Evolutionary conservation across 805 yeast genomes (phyloP), one percentile per base, ranked within the genome.

Genomic region (Cyberlindnera euphorbiae): DNA sequence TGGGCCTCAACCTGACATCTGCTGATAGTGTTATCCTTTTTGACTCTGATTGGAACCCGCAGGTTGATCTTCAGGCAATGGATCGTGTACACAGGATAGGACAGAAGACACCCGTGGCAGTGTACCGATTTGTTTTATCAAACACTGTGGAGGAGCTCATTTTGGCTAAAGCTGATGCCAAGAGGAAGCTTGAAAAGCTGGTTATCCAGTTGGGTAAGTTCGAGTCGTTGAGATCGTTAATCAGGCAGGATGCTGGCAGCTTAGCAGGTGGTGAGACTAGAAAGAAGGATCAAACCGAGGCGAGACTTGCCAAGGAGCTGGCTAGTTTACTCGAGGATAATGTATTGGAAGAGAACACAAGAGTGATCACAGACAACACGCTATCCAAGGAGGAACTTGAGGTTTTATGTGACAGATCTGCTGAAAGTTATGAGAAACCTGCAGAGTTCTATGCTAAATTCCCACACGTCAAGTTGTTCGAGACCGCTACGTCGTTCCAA

Each of bases 1-100:
- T 19, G 22, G 98, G 98, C 5, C 76, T 90, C 29, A 90, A 90
- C 53, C 66, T 90, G 37, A 75, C 81, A 0, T 77, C 82, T 0
- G 96, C 97, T 0, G 97, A 93, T 46, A 80, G 95, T 2, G 97
- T 93, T 1, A 75, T 90, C 4, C 51, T 90, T 9, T 89, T 86
- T 55, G 98, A 90, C 52, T 82, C 86, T 38, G 98, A 90, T 55
- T 90, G 97, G 96, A 90, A 90, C 52, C 98, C 97, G 0, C 97
- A 90, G 53, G 93, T 87, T 44, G 97, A 90, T 60, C 64, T 88
- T 33, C 98, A 90, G 57, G 97, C 97, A 0, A 90, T 90, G 77
- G 97, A 89, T 51, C 69, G 98, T 36, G 94, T 84, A 10, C 97
- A 90, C 56, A 68, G 98, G 52, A 86, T 93, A 36, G 97, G 97